A percentile compares a stretch with the other conserved stretches of the same genome.
These are phyloP conservation scores for Cladorrhinum samala DNA, from an alignment of 495 filamentous ascomycete species.

Conservation along the genomic window DNA sequence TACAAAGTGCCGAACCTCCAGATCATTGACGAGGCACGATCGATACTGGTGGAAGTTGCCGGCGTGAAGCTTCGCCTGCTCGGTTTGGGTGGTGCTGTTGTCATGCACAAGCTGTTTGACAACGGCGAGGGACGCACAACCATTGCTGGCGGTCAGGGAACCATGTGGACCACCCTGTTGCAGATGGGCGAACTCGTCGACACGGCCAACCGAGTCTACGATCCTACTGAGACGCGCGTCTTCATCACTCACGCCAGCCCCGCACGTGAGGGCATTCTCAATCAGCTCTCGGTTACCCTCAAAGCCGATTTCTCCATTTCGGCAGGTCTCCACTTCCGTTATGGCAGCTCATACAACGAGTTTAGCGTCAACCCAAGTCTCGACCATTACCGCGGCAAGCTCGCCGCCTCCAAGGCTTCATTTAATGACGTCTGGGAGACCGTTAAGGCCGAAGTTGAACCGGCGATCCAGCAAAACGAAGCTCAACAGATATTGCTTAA, in stretches of 20 bases:
- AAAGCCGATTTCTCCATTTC: slow-evolving; percentile 99
- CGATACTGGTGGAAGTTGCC: slow-evolving; percentile 85
- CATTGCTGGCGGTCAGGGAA: slow-evolving; percentile 96
- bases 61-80: slow-evolving; percentile 94
- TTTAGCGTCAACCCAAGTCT: slow-evolving; percentile 98
- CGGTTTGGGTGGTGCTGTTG: slow-evolving; percentile 90
- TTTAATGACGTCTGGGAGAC: slow-evolving; percentile 99
- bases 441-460: slow-evolving; percentile 88
- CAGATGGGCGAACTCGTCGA: slow-evolving; percentile 99
- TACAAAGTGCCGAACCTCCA: slow-evolving; percentile 97
- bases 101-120: slow-evolving; percentile 99
- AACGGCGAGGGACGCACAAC: slow-evolving; percentile 97
- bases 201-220: slow-evolving; percentile 95
- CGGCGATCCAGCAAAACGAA: slow-evolving; percentile 86
- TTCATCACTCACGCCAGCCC: slow-evolving; percentile 98
- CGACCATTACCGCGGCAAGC: slow-evolving; percentile 98
- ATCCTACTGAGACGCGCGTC: slow-evolving; percentile 95
- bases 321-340: slow-evolving; percentile 95
- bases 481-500: slow-evolving; percentile 84
- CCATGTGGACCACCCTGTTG: slow-evolving; percentile 98
- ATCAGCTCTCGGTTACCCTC: slow-evolving; percentile 94
- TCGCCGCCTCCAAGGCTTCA: slow-evolving; percentile 96
- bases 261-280: slow-evolving; percentile 91
- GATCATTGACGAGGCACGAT: slow-evolving; percentile 97
- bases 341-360: slow-evolving; percentile 98